Conservation (phyloP, 441 rosid genomes). For the Codiaeum variegatum region DNA sequence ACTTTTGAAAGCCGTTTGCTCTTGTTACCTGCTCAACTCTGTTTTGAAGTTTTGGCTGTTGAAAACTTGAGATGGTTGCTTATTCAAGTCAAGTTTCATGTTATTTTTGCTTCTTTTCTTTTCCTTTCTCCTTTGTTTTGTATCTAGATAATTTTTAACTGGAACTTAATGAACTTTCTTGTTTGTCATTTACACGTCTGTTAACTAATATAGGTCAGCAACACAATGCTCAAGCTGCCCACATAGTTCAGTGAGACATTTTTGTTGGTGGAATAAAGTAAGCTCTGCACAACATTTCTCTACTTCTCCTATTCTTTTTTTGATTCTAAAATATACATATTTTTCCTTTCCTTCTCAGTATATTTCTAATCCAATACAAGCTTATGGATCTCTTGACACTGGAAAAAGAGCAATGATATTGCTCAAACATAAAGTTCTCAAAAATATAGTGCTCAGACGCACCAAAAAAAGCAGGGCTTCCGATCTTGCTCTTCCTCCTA, state of each 20-base stretch:
- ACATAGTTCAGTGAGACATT: slow-evolving; percentile 82
- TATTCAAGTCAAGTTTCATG: not conserved
- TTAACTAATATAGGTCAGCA: slow-evolving; percentile 43
- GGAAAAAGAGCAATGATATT: slow-evolving; percentile 86
- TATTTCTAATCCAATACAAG: slow-evolving; percentile 73
- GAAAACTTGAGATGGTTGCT: not conserved
- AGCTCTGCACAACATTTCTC: slow-evolving; percentile 24
- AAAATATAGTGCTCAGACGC: slow-evolving; percentile 69
- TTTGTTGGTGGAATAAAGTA: slow-evolving; percentile 99
- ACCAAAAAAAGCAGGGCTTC: slow-evolving; percentile 94
- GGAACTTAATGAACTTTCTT: slow-evolving; percentile 3
- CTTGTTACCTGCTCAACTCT: not conserved
- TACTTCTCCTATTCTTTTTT: slow-evolving; percentile 4
- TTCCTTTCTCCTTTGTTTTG: not conserved
- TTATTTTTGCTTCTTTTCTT: not conserved
- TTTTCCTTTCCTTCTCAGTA: slow-evolving; percentile 36
- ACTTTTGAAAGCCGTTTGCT: not conserved
- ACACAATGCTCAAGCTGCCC: slow-evolving; percentile 60
- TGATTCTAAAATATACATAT: slow-evolving; percentile 11
- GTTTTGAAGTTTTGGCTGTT: slow-evolving; percentile 7
- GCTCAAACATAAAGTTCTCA: slow-evolving; percentile 77
- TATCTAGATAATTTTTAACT: not conserved
- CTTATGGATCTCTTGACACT: slow-evolving; percentile 30
- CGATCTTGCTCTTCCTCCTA: slow-evolving; percentile 98
- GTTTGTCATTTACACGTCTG: not conserved